Evolutionary conservation across 1,284 basidiomycete species (phyloP).

Genomic region (Neonothopanus nambi): DNA sequence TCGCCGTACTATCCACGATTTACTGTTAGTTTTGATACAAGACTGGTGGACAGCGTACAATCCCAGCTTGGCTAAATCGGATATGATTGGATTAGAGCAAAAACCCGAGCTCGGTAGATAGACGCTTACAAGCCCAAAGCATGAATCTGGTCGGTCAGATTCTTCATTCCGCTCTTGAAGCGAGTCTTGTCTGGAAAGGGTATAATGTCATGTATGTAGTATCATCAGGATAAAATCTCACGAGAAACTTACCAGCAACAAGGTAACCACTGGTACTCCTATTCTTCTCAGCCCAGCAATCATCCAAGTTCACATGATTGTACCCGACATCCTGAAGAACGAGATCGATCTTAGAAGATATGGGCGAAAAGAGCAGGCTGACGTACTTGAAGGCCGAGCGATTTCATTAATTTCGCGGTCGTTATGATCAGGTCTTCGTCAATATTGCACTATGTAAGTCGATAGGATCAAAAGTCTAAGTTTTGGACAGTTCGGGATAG

Average conservation of each 20-base stretch:
- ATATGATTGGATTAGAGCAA: not conserved
- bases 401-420: slow-evolving; percentile 41
- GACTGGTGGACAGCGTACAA: slow-evolving; percentile 23
- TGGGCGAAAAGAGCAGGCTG: not conserved
- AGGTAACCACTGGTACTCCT: slow-evolving; percentile 44
- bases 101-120: not conserved
- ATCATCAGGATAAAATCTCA: not conserved
- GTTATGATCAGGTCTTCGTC: slow-evolving; percentile 43
- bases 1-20: slow-evolving; percentile 42
- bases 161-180: slow-evolving; percentile 47
- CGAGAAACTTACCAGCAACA: slow-evolving; percentile 32
- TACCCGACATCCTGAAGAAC: slow-evolving; percentile 46
- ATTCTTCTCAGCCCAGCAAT: slow-evolving; percentile 53
- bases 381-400: slow-evolving; percentile 41
- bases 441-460: slow-evolving; percentile 46
- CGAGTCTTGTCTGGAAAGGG: slow-evolving; percentile 29
- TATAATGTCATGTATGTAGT: not conserved
- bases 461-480: too few relatives aligned
- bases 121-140: slow-evolving; percentile 45
- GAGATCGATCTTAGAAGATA: not conserved
- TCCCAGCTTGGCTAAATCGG: slow-evolving; percentile 30
- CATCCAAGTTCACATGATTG: slow-evolving; percentile 51
- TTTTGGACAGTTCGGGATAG: not conserved
- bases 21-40: not conserved
- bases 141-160: slow-evolving; percentile 45